Conservation (phyloP, 2,329 filamentous ascomycete genomes). For the Cladophialophora psammophila region DNA sequence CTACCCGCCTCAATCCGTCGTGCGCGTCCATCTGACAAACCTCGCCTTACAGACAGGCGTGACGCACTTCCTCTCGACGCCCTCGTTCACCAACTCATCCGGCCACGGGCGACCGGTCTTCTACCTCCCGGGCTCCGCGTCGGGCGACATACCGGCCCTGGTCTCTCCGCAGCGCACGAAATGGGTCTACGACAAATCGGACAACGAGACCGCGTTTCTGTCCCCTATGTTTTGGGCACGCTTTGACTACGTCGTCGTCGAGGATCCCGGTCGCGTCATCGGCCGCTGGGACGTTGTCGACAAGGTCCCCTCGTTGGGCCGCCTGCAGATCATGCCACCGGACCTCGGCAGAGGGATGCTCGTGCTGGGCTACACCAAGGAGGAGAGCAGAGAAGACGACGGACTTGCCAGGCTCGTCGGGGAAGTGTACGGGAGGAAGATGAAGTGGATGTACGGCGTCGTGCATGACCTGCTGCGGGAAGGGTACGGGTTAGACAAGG, state of each 20-base stretch:
- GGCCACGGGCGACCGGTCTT: constrained; percentile 35
- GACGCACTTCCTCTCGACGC: constrained; percentile 63
- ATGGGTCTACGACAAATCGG: constrained; percentile 69
- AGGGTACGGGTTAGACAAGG: constrained; percentile 43
- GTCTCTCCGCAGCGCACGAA: constrained; percentile 26
- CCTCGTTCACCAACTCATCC: constrained; percentile 21
- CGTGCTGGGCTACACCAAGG: constrained; percentile 34
- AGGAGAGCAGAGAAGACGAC: constrained; percentile 42
- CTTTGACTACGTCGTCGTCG: constrained; percentile 66
- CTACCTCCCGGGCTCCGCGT: constrained; percentile 39
- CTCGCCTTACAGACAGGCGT: constrained; percentile 70
- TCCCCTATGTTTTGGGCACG: constrained; percentile 63
- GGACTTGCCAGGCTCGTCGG: constrained; percentile 46
- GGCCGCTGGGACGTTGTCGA: constrained; percentile 61
- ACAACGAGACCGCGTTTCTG: constrained; percentile 56
- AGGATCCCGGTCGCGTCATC: constrained; percentile 57
- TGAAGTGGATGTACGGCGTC: constrained; percentile 42
- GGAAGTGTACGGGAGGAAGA: constrained; percentile 23
- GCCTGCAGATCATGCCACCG: constrained; percentile 57
- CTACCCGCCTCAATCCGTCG: constrained; percentile 39
- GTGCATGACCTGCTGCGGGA: constrained; percentile 39
- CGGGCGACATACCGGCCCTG: constrained; percentile 35
- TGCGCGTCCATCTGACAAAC: constrained; percentile 64
- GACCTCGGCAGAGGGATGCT: constrained; percentile 43
- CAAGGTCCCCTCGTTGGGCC: constrained; percentile 60